Base-by-base conservation (phyloP, 163 green algal species). In the Prototheca wickerhamii region DNA sequence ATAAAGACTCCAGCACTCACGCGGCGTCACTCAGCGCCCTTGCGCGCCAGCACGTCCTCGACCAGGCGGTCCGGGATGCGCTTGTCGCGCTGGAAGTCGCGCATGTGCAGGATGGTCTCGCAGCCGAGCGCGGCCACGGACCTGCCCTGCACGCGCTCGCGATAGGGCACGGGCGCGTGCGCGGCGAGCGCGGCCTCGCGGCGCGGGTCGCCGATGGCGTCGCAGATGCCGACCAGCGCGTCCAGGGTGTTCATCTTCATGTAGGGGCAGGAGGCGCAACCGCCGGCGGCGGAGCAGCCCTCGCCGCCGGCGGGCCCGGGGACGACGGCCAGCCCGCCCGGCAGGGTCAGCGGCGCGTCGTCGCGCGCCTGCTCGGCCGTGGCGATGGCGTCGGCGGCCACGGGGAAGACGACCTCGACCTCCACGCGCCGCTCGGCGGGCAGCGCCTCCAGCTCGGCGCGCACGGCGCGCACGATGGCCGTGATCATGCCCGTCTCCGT, bases 401-500 rank as follows among this genome's bases (percentile, higher is more conserved):
- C 93, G 1, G 93, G 93, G 69, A 99, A 98, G 20, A 99, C 87
- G 37, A 99, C 86, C 72, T 99, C 91, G n/a, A 97, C 89, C 54
- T 89, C 78, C 42, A 99, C 69, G 52, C 89, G 84, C 10, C 83
- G 77, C 4, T 66, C 69, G 10, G 78, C 61, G 59, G 92, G 72
- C 83, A 92, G 76, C 42, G 30, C 61, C 71, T 89, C 73, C 51
- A 83, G 78, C 57, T 67, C 59, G 65, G 40, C 44, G 57, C 86
- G 75, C 71, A 97, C 93, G 69, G 81, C 85, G 52, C 85, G 73
- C 67, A 98, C 93, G 69, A 99, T 98, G 63, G 75, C 84, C 2
- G 93, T 99, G 61, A 98, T 84, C 93, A 99, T 98, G 64, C 93
- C 93, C 4, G 86, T 81, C 83, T 99, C 93, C 2, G 93, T 99